phyloP scores from a whole-genome alignment of 1,284 basidiomycete genomes.

The Puccinia novopanici region DNA sequence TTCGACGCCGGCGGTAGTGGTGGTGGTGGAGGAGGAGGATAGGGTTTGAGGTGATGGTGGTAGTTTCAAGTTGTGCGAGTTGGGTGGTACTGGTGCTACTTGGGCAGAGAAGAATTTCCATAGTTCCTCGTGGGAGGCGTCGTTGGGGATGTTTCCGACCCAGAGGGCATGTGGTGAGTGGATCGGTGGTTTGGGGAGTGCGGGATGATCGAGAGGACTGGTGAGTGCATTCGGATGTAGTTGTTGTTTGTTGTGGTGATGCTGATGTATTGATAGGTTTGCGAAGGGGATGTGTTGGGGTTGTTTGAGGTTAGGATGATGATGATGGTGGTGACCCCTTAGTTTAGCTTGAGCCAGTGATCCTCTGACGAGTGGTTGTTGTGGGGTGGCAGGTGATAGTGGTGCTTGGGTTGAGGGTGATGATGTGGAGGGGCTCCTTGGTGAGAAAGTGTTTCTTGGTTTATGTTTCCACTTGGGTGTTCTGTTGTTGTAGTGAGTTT shows the following conservation, averaged over 20 bases:
- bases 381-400: background rate
- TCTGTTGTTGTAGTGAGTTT: background rate
- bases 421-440: background rate
- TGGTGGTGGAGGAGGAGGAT: background rate
- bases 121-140: conserved; percentile 82
- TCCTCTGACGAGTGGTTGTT: background rate
- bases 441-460: background rate
- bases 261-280: background rate
- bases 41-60: background rate
- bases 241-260: background rate
- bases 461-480: background rate
- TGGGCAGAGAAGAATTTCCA: conserved; percentile 75
- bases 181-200: background rate
- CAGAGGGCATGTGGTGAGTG: conserved; percentile 81
- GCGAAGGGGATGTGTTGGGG: background rate
- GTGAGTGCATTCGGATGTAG: background rate
- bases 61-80: conserved; percentile 14
- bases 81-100: conserved; percentile 6
- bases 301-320: background rate
- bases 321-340: background rate
- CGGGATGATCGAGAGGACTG: background rate
- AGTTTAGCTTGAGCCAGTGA: conserved; percentile 10
- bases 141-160: conserved; percentile 81
- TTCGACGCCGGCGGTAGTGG: conserved; percentile 66
- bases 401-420: background rate